Base-by-base conservation (phyloP, 768 basidiomycete species). In the Boletus tomentosulus region DNA sequence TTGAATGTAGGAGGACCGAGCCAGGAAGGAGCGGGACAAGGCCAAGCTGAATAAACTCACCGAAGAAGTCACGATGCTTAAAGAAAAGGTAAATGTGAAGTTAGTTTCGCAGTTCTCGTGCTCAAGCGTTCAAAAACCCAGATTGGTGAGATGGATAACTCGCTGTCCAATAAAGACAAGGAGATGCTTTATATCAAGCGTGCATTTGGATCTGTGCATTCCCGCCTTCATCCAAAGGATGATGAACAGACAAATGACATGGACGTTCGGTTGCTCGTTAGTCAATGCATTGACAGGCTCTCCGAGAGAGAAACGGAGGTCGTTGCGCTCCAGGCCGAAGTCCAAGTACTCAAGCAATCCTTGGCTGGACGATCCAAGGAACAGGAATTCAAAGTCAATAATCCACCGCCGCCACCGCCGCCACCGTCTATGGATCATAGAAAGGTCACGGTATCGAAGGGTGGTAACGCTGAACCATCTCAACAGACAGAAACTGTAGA, bases 151-250 rank as follows among this genome's bases (percentile, higher is more conserved):
- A 68, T 83, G 46, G 84, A 84, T 42, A 68, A 62, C 4, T 59
- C 69, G 3, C 43, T 82, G 3, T 68, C 67, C 4, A 70, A 73
- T 50, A 87, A 85, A 62, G 82, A 87, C 57, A 92, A 91, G 64
- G 88, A 93, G 52, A 76, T 87, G 33, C 59, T 78, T 0, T 89
- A 86, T 61, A 77, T 94, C 37, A 91, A 92, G 64, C 85, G 87
- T 13, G 88, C 91, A n/a, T 74, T 97, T 35, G 90, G 93, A 67
- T 87, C 89, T 7, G 87, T 95, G 5, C 91, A 91, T 68, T 85
- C 85, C 11, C 79, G 88, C n/a, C 87, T 94, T 66, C 76, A 79
- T 6, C 74, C 80, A 6, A 70, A 80, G 42, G 78, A 80, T 47
- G 76, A 76, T 25, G 65, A 61, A 24, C 76, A 74, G 42, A 75